Base-by-base conservation (phyloP, 345 rosid species). In the Laguncularia racemosa region DNA sequence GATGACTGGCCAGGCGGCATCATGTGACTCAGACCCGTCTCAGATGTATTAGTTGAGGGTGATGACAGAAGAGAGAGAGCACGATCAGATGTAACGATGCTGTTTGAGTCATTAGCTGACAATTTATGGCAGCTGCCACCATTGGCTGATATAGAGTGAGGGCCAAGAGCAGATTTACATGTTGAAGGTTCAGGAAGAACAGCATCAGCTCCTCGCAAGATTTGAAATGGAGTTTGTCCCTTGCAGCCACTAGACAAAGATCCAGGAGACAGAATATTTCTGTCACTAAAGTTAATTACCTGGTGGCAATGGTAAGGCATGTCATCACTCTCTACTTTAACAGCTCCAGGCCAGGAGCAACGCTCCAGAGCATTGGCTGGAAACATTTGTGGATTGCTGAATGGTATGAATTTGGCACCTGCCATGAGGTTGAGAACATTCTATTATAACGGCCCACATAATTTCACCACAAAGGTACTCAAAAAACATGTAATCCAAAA, bases 61-160 rank as follows among this genome's bases (percentile, higher is more conserved):
- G 82, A 74, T 86, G 95, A 86, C 95, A 86, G 95, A 86, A 86
- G 95, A 86, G 90, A 83, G 90, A 73, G 86, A 86, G 86, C 90
- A 79, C 81, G 53, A 56, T 60, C 58, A 21, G 77, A 61, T 63
- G 67, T 23, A 44, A 76, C 33, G n/a, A 52, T 68, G 55, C 56
- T 69, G 61, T 57, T 62, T 60, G 62, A 50, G 16, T 70, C 72
- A 48, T 66, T 53, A 26, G 65, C 60, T 63, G 73, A 75, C 57
- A 72, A 53, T 69, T 74, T 78, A 61, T 55, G 78, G 75, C 61
- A 65, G 71, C 70, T 49, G 56, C 65, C 52, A 52, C 68, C 44
- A 61, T 57, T 63, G 58, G 58, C 58, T 2, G 66, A 38, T 0
- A 65, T 28, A 44, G 78, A 61, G 60, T 55, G 68, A 50, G 71